Evolutionary conservation across 306 rosid genomes (phyloP), one percentile per base, ranked within the genome.

Genomic region (Vigna unguiculata): DNA sequence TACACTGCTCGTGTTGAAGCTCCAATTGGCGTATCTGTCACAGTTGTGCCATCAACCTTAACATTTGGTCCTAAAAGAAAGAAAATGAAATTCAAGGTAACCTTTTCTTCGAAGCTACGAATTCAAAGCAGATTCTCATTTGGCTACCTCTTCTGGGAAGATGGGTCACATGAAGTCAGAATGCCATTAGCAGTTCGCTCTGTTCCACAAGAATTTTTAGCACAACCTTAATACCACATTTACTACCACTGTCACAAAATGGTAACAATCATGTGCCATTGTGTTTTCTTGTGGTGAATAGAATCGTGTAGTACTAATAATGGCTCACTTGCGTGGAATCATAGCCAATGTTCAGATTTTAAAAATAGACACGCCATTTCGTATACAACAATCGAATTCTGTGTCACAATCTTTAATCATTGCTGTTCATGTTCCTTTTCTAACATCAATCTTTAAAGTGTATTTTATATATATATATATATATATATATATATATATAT

Each of bases 81-180:
- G 81, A 83, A 82, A 77, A 76, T 80, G 46, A 83, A 80, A 77
- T 85, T 88, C 62, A 86, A 72, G 83, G 90, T 86, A 7, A 75
- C 19, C 0, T 76, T 90, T 63, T 52, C 62, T 16, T 75, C 96
- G 7, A 51, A 16, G 64, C 69, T 85, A 11, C 73, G 67, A 38
- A 82, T 85, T 80, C 79, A 80, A 71, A 89, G 90, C 28, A 82
- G 88, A 65, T 88, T 80, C 78, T 63, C 85, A 4, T 88, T 90
- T 41, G 96, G 96, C 43, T 77, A 88, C 81, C 75, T 90, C 49
- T 72, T 72, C 21, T 88, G 87, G 93, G 85, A 79, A 85, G 90
- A 86, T 83, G 88, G 91, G 41, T 74, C 21, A 7, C 88, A 87
- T 79, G 66, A 73, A 30, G 91, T 85, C 55, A 87, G 86, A 67